Conservation (phyloP, 1,284 basidiomycete genomes). For the Ustilago xerochloae region DNA sequence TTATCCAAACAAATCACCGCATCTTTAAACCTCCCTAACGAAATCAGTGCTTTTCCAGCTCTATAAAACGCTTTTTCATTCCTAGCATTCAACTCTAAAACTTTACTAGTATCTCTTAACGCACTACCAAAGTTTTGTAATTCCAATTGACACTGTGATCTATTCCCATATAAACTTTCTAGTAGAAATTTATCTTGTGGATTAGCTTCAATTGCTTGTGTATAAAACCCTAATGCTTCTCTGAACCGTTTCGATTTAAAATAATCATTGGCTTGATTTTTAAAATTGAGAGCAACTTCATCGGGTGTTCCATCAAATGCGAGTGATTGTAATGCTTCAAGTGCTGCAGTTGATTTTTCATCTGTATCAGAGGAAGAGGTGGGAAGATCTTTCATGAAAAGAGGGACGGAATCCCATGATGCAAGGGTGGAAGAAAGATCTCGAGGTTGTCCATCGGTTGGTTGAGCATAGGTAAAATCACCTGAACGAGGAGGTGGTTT, state of each 20-base stretch:
- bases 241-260: slow-evolving; percentile 85
- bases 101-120: slow-evolving; percentile 21
- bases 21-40: slow-evolving; percentile 51
- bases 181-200: slow-evolving; percentile 77
- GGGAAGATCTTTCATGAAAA: slow-evolving; percentile 93
- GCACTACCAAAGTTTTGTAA: slow-evolving; percentile 72
- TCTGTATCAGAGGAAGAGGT: slow-evolving; percentile 1
- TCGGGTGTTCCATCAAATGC: slow-evolving; percentile 90
- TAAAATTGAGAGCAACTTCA: slow-evolving; percentile 91
- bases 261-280: slow-evolving; percentile 93
- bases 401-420: slow-evolving; percentile 72
- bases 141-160: slow-evolving; percentile 91
- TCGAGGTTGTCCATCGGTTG: slow-evolving; percentile 11
- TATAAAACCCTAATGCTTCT: slow-evolving; percentile 90
- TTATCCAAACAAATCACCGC: slow-evolving; percentile 54
- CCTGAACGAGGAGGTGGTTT: slow-evolving; percentile 22
- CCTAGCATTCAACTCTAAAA: slow-evolving; percentile 31
- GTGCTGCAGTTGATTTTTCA: slow-evolving; percentile 68
- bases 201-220: slow-evolving; percentile 85
- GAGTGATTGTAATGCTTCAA: slow-evolving; percentile 87
- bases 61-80: slow-evolving; percentile 65
- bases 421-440: slow-evolving; percentile 33
- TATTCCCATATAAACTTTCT: slow-evolving; percentile 75
- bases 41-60: slow-evolving; percentile 54
- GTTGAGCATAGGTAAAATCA: slow-evolving; percentile 28